Evolutionary conservation across 352 stramenopile species (phyloP), one percentile per base, ranked within the genome.

Genomic region (Detonula confervacea): DNA sequence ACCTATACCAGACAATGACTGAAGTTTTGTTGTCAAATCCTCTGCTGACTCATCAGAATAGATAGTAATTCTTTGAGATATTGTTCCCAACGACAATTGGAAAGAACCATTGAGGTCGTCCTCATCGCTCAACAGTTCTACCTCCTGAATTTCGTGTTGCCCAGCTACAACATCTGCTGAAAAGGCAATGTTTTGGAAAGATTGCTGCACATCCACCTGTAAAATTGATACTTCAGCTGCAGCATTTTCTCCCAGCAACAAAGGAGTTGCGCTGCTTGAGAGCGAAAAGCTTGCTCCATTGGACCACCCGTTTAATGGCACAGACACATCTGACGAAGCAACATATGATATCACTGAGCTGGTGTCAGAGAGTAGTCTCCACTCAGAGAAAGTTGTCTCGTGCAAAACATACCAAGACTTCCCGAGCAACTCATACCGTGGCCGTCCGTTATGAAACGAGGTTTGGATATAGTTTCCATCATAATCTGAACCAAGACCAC

Each of bases 81-180:
- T 78, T 44, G 46, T 55, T 47, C 62, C 77, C n/a, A 90, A 86
- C 1, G 77, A 66, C 33, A 94, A 39, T 55, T 83, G 24, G 63
- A 94, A 95, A 25, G 77, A 87, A 14, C 90, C 89, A 51, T 86
- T 67, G 59, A 95, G 49, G 42, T 88, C 71, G 60, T 91, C 77
- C 44, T 67, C 52, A 2, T 71, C 72, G 33, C 85, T 90, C 22
- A 71, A 77, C n/a, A 93, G 27, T 27, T 79, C 63, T 29, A 95
- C 80, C 14, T 74, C 72, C 63, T 95, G 91, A 18, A 94, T 63
- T 77, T 95, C 91, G n/a, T 63, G 46, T 20, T 77, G 11, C 25
- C 37, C 39, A 52, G 33, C 24, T 44, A 72, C n/a, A 27, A 79
- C 42, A 44, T 80, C 37, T 33, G 39, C 16, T 6, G 69, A 85